Conservation (phyloP, 768 basidiomycete genomes). For the Termitomyces sp. region DNA sequence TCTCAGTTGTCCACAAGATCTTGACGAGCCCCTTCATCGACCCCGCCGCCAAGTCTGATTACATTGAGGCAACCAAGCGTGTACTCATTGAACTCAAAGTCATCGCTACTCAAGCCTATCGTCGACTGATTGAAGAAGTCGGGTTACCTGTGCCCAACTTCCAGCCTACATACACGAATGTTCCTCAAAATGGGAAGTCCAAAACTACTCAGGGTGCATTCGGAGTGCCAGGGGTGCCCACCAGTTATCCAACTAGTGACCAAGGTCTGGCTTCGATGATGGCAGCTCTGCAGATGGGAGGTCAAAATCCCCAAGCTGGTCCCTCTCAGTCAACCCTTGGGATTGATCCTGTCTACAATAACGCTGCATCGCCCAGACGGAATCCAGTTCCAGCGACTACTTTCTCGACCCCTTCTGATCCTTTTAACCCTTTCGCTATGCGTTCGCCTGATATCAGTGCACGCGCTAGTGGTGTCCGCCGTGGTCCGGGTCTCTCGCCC, state of each 20-base stretch:
- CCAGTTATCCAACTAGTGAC: conserved; percentile 77
- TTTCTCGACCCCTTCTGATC: conserved; percentile 39
- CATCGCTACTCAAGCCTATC: conserved; percentile 91
- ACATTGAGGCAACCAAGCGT: conserved; percentile 84
- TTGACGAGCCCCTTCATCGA: conserved; percentile 84
- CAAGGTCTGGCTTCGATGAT: conserved; percentile 90
- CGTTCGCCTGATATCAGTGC: conserved; percentile 40
- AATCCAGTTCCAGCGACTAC: conserved; percentile 26
- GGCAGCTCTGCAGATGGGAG: conserved; percentile 89
- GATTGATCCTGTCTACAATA: conserved; percentile 58
- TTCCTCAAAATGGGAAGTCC: conserved; percentile 56
- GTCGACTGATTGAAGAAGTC: conserved; percentile 90
- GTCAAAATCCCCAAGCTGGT: conserved; percentile 78
- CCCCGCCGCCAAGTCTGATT: conserved; percentile 55
- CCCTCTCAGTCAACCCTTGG: conserved; percentile 57
- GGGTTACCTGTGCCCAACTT: conserved; percentile 87
- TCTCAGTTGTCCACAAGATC: conserved; percentile 90
- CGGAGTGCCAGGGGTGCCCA: conserved; percentile 70
- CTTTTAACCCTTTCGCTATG: conserved; percentile 47
- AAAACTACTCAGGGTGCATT: conserved; percentile 52
- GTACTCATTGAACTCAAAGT: conserved; percentile 91
- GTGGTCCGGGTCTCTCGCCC: conserved; percentile 38
- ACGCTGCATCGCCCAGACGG: conserved; percentile 32
- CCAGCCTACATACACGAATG: conserved; percentile 72
- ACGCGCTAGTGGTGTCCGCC: conserved; percentile 41